These are phyloP conservation scores for Neocallimastix lanati DNA, from an alignment of 192 early-diverging fungal genomes.

Conservation along the genomic window DNA sequence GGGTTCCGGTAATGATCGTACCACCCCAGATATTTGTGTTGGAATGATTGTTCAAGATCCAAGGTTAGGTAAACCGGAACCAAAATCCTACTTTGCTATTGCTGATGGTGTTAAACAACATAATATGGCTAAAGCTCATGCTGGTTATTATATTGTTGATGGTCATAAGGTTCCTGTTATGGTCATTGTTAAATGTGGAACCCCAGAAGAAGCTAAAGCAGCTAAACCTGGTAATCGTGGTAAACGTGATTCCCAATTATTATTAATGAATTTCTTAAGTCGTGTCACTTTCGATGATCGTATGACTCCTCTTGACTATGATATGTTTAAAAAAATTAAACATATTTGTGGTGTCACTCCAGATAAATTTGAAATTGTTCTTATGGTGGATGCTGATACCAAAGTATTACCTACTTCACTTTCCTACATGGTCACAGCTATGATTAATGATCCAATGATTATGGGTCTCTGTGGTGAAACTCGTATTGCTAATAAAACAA, in stretches of 20 bases:
- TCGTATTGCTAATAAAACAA: conserved; percentile 79
- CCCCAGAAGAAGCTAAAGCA: conserved; percentile 31
- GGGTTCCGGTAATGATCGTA: conserved; percentile 50
- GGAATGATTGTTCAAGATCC: conserved; percentile 51
- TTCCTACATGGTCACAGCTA: conserved; percentile 54
- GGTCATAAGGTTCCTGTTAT: conserved; percentile 53
- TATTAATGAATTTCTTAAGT: conserved; percentile 58
- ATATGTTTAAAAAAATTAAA: conserved; percentile 67
- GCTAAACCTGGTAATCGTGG: conserved; percentile 11
- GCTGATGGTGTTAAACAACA: conserved; percentile 76
- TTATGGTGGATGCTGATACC: conserved; percentile 73
- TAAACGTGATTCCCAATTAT: conserved; percentile 54
- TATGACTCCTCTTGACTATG: conserved; percentile 76
- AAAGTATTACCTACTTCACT: conserved; percentile 56
- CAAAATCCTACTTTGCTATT: conserved; percentile 40
- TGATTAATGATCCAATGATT: conserved; percentile 68
- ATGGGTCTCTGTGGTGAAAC: conserved; percentile 95
- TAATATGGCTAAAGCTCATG: conserved; percentile 84
- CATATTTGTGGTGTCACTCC: conserved; percentile 63
- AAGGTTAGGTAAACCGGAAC: conserved; percentile 8
- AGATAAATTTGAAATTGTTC: conserved; percentile 45
- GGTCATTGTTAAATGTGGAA: conserved; percentile 56
- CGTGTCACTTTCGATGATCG: conserved; percentile 66
- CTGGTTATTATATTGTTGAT: conserved; percentile 62
- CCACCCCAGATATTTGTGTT: conserved; percentile 60